Base-by-base conservation (phyloP, 2,329 filamentous ascomycete genomes). In the Magnaporthales sp. region DNA sequence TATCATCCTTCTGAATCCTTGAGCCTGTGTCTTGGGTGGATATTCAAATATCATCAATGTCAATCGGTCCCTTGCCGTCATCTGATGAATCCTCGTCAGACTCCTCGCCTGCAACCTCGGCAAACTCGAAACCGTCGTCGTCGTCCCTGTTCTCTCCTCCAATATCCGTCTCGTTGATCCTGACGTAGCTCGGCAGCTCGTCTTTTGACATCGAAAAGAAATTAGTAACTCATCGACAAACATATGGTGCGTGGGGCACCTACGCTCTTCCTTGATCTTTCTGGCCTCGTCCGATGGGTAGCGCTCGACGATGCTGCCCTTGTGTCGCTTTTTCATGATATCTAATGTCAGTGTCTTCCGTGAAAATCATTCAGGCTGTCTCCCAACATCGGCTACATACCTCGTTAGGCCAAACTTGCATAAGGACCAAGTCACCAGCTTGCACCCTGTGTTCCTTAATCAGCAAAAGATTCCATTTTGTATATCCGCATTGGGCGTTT, bases 151-250 rank as follows among this genome's bases (percentile, higher is more conserved):
- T 91, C 80, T 93, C 91, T 75, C 92, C 88, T 76, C 90, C 96
- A 63, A 92, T 96, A 80, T 98, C 95, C 71, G 93, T 97, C 87
- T 99, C 95, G 88, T 99, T 99, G 88, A 99, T 99, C 90, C 98
- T 98, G 78, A 95, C 95, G 75, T 88, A 91, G 83, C 98, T 95
- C 73, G 95, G 95, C 68, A 99, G 85, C 81, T 99, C 95, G 79
- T 95, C 95, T 66, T 26, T 22, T 54, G 62, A n/a, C 29, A 38
- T 22, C 19, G 38, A 46, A 32, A 26, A 22, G 2, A 30, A 11
- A 22, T 22, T 10, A 13, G 30, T n/a, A 56, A 9, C 32, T 26
- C 6, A 13, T 60, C 15, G 5, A 54, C 19, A 29, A 19, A n/a
- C 22, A 19, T 38, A 9, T 15, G 19, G 26, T 30, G 27, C 15